Conservation (phyloP, 2,329 filamentous ascomycete genomes). For the Dactylellina cionopaga region DNA sequence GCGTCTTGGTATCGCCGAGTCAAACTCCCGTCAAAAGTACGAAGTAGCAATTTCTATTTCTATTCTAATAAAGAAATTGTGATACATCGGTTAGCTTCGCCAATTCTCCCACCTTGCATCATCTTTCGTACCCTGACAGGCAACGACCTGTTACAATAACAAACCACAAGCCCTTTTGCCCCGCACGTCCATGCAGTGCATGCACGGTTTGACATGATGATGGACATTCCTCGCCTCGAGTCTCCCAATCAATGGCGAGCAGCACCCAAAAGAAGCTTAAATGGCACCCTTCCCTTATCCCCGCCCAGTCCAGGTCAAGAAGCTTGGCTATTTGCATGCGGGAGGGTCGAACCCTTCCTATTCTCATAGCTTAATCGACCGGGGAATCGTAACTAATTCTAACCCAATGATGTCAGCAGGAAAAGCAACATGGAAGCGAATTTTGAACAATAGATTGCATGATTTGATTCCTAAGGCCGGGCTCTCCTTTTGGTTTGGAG, state of each 20-base stretch:
- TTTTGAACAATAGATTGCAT: conserved; percentile 31
- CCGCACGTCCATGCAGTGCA: conserved; percentile 45
- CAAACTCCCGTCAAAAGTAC: conserved; percentile 17
- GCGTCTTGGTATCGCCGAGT: conserved; percentile 45
- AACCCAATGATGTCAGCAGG: conserved; percentile 39
- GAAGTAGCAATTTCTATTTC: conserved; percentile 28
- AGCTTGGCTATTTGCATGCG: conserved; percentile 49
- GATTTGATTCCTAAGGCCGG: conserved; percentile 47
- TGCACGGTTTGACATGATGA: conserved; percentile 49
- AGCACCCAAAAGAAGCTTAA: conserved; percentile 52
- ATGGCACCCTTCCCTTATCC: conserved; percentile 25
- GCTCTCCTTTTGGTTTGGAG: too few relatives aligned
- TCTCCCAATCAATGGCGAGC: conserved; percentile 25
- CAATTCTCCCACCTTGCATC: conserved; percentile 25
- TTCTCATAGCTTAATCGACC: conserved; percentile 15
- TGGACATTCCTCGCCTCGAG: conserved; percentile 47
- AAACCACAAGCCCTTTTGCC: conserved; percentile 32
- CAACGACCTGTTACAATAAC: conserved; percentile 16
- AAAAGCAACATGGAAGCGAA: conserved; percentile 15
- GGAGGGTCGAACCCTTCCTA: conserved; percentile 38
- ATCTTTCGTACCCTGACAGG: conserved; percentile 12
- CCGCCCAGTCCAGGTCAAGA: conserved; percentile 25
- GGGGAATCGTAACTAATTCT: conserved; percentile 16
- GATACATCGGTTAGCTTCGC: conserved; percentile 44
- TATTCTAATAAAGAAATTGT: conserved; percentile 11